Conservation (phyloP, 1,139 yeast genomes). For the Protomyces inundatus region DNA sequence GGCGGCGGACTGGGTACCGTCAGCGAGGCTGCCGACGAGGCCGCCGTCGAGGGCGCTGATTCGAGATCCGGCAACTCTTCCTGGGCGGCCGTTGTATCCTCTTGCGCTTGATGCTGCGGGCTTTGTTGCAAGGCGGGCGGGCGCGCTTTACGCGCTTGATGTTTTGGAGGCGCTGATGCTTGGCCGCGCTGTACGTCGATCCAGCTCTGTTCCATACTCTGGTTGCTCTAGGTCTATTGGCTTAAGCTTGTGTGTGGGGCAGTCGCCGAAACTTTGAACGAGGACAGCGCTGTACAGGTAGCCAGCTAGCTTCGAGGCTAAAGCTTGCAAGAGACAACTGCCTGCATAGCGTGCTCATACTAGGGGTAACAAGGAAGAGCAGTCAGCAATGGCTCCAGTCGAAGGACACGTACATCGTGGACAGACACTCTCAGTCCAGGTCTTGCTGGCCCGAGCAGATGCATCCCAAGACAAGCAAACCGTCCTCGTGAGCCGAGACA, state of each 20-base stretch:
- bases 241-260: no score
- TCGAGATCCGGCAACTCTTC: constrained; percentile 21
- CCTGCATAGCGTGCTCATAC: no score
- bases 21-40: constrained; percentile 4
- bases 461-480: background rate
- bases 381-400: background rate
- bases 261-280: no score
- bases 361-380: background rate
- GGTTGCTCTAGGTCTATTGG: no score
- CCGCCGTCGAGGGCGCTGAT: constrained; percentile 15
- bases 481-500: background rate
- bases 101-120: background rate
- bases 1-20: constrained; percentile 2
- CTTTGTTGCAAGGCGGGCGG: background rate
- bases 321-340: no score
- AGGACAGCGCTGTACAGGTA: no score
- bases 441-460: background rate
- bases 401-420: background rate
- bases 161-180: background rate
- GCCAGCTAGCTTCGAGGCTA: no score
- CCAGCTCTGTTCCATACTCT: background rate
- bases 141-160: background rate
- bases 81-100: background rate
- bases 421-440: background rate
- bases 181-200: background rate